Conservation (phyloP, 495 filamentous ascomycete genomes). For the Bacidia rubella region DNA sequence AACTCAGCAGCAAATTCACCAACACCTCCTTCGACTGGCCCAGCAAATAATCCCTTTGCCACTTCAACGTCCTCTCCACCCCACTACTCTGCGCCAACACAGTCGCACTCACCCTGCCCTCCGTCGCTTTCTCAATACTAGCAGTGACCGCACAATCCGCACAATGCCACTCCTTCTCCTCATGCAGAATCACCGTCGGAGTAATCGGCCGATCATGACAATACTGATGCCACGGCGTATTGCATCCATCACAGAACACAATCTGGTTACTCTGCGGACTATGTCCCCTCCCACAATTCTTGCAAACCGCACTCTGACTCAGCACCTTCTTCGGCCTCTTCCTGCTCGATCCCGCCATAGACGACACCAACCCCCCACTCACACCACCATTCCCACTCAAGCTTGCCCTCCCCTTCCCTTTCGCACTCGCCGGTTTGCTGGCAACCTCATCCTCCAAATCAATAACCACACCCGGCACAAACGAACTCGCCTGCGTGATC, state of each 20-base stretch:
- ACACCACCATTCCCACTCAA: background rate
- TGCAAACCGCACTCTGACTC: conserved; percentile 38
- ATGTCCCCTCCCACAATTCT: conserved; percentile 63
- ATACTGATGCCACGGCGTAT: conserved; percentile 75
- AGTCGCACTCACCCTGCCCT: conserved; percentile 29
- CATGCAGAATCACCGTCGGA: conserved; percentile 49
- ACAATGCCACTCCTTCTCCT: conserved; percentile 71
- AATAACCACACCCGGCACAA: conserved; percentile 30
- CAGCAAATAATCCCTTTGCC: conserved; percentile 38
- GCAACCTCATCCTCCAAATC: background rate
- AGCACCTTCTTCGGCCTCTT: background rate
- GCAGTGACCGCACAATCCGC: conserved; percentile 43
- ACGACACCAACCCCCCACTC: background rate
- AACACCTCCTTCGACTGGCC: conserved; percentile 29
- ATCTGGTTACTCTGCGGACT: conserved; percentile 70
- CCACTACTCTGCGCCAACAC: conserved; percentile 18
- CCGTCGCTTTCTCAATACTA: conserved; percentile 14
- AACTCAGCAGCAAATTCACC: conserved; percentile 33
- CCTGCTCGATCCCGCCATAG: background rate
- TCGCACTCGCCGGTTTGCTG: background rate
- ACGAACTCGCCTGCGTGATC: conserved; percentile 54
- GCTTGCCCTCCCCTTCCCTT: background rate
- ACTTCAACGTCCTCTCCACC: background rate
- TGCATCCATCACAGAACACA: conserved; percentile 90
- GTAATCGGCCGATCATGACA: conserved; percentile 79